Base-by-base conservation (phyloP, 2,329 filamentous ascomycete species). In the Cryphonectria carpinicola region DNA sequence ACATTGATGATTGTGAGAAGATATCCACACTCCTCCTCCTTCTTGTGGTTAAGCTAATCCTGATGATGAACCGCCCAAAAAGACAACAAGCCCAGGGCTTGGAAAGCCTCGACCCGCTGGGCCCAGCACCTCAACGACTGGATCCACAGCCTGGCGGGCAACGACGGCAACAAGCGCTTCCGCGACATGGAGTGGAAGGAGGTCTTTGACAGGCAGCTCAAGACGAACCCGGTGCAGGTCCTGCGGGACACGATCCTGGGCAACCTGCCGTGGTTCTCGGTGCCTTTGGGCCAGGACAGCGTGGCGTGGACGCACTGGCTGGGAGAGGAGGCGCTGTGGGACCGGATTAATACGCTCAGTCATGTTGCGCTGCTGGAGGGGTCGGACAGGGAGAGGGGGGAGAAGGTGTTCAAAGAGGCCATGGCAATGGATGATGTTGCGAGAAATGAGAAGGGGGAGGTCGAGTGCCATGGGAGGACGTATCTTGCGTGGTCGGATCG, bases 71-170 rank as follows among this genome's bases (percentile, higher is more conserved):
- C 22, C 32, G 3, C 32, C 32, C 32, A 0, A 7, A 22, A 49
- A 91, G 89, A 93, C 77, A 93, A 93, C 77, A 86, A 89, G 64
- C 89, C 90, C 0, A 77, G 79, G 67, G 78, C 78, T 3, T 91
- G 89, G 86, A 77, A 81, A 6, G 82, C 88, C 0, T 82, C 82
- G 13, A 88, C 88, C 0, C 72, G 81, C 7, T 93, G 91, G 90
- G 90, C 92, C 75, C 79, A 85, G 65, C 82, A 82, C 58, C 80
- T 93, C 64, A 89, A 90, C 74, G 84, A 89, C 64, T 84, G 90
- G 67, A 84, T 90, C 70, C 78, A 81, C 67, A 84, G 83, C 74
- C 81, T 86, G 1, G 78, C 84, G 35, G 82, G 87, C 5, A 72
- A 73, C 41, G 90, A 92, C 78, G 84, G 86, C 1, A 82, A 88